Conservation (phyloP, 2,329 filamentous ascomycete genomes). For the Ophiocordyceps camponoti-rufipedis region DNA sequence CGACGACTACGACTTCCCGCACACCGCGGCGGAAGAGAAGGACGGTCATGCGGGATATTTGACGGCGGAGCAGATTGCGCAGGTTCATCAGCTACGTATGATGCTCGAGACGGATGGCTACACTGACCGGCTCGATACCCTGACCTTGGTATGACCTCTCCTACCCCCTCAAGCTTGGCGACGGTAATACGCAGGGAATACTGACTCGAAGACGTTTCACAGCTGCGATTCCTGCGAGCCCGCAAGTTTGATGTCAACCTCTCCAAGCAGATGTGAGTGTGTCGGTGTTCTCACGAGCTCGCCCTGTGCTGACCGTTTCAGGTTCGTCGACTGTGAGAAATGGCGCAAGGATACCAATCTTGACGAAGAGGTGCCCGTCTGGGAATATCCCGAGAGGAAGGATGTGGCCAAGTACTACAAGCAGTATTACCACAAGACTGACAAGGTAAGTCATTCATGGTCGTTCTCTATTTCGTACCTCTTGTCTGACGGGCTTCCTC, state of each 20-base stretch:
- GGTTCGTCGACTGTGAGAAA: slow-evolving; percentile 79
- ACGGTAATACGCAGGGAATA: not conserved
- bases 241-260: slow-evolving; percentile 83
- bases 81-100: slow-evolving; percentile 69
- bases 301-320: slow-evolving; percentile 19
- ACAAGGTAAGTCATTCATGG: slow-evolving; percentile 37
- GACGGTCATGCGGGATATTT: slow-evolving; percentile 78
- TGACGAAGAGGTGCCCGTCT: slow-evolving; percentile 61
- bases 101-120: slow-evolving; percentile 71
- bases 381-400: slow-evolving; percentile 74
- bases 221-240: slow-evolving; percentile 82
- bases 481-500: not conserved
- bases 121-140: slow-evolving; percentile 72
- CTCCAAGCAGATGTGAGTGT: slow-evolving; percentile 68
- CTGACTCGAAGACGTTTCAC: not conserved
- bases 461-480: not conserved
- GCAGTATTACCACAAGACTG: slow-evolving; percentile 97
- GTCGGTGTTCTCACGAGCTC: not conserved
- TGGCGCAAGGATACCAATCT: slow-evolving; percentile 82
- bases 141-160: slow-evolving; percentile 54
- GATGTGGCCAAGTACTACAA: slow-evolving; percentile 83
- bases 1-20: slow-evolving; percentile 90
- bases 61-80: slow-evolving; percentile 71
- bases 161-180: not conserved
- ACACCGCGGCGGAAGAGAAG: slow-evolving; percentile 48